These are phyloP conservation scores for Cladobotryum mycophilum DNA, from an alignment of 2,329 filamentous ascomycete species.

Conservation along the genomic window DNA sequence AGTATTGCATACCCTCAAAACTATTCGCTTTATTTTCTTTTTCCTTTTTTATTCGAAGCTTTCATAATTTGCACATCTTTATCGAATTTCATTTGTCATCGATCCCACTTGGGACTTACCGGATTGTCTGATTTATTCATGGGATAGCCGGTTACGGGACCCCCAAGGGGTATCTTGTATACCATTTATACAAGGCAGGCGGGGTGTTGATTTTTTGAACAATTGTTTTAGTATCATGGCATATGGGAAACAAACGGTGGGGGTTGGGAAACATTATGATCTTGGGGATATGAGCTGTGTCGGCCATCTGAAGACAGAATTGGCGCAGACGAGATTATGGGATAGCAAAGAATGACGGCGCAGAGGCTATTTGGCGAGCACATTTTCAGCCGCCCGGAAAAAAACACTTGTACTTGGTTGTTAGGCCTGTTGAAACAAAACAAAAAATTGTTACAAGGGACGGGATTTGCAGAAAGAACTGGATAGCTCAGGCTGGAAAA, in stretches of 20 bases:
- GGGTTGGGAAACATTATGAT: not conserved
- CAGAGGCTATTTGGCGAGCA: not conserved
- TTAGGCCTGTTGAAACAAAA: too few relatives aligned
- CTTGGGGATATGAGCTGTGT: not conserved
- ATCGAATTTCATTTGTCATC: conserved; percentile 9
- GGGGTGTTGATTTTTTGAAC: conserved; percentile 21
- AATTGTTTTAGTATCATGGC: too few relatives aligned
- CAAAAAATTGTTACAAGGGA: too few relatives aligned
- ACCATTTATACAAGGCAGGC: conserved; percentile 22
- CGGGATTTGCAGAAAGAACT: too few relatives aligned
- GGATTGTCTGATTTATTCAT: conserved; percentile 9
- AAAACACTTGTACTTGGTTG: too few relatives aligned
- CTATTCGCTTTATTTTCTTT: conserved; percentile 20
- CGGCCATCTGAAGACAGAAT: not conserved
- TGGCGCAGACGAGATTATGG: not conserved
- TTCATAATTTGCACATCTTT: conserved; percentile 14
- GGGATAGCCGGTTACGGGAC: conserved; percentile 19
- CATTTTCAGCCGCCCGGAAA: too few relatives aligned
- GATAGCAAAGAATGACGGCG: not conserved
- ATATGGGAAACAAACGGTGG: too few relatives aligned
- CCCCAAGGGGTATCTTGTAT: conserved; percentile 21
- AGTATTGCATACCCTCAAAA: conserved; percentile 44
- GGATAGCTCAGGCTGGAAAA: not conserved
- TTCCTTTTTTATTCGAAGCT: conserved; percentile 16
- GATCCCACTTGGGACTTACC: not conserved